Percentiles rank a stretch among this genome's conserved stretches.
phyloP scores from a whole-genome alignment of 1,284 basidiomycete genomes.

The Ganoderma multipileum region DNA sequence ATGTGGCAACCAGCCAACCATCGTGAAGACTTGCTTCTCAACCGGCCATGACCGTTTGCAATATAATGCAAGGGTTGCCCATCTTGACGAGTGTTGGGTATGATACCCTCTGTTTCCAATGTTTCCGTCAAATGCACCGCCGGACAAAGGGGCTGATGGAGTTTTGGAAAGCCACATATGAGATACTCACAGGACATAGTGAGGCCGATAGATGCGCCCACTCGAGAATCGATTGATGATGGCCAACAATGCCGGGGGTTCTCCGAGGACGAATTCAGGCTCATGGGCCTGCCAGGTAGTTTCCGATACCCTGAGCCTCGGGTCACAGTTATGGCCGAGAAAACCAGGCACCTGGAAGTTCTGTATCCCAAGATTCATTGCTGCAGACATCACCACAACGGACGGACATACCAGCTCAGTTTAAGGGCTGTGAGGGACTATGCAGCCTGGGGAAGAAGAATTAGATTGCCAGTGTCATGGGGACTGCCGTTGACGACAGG shows the following conservation, averaged over 20 bases:
- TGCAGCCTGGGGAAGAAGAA: background rate
- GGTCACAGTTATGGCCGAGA: background rate
- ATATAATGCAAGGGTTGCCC: background rate
- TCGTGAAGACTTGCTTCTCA: background rate
- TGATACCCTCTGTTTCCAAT: background rate
- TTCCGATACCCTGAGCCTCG: background rate
- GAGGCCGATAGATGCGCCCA: conserved; percentile 2
- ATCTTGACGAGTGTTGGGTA: background rate
- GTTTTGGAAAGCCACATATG: background rate
- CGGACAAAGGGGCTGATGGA: background rate
- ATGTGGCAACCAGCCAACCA: background rate
- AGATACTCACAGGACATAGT: background rate
- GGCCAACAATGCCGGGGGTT: background rate
- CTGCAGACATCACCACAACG: background rate
- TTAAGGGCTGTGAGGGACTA: background rate
- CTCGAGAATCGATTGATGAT: background rate
- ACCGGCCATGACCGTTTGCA: background rate
- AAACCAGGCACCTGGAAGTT: background rate
- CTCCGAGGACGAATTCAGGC: background rate
- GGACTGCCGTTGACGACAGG: background rate
- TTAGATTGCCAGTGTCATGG: background rate
- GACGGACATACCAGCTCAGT: background rate
- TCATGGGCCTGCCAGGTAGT: background rate
- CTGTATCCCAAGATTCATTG: background rate
- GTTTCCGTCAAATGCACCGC: background rate